These are phyloP conservation scores for Iris macrosiphon DNA, from an alignment of 106 monocot species.

Conservation along the genomic window DNA sequence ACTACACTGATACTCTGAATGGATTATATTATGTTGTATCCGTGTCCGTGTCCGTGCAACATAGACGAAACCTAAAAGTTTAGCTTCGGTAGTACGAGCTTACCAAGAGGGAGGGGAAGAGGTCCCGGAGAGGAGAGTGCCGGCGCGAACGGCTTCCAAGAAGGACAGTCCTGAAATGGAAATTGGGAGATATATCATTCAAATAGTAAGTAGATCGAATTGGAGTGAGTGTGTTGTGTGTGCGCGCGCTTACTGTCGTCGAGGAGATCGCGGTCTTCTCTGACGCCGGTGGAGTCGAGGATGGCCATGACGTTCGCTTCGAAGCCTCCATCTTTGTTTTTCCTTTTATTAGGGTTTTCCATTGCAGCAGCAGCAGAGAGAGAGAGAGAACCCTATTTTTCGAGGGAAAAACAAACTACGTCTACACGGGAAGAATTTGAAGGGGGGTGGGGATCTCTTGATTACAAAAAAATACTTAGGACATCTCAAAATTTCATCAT, in stretches of 20 bases:
- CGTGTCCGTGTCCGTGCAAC: too few species aligned
- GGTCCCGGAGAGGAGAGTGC: constrained; percentile 30
- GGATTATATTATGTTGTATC: too few species aligned
- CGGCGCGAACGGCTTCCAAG: constrained; percentile 71
- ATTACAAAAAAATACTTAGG: too few species aligned
- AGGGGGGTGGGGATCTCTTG: too few species aligned
- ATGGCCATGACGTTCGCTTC: constrained; percentile 86
- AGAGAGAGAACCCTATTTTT: neutral
- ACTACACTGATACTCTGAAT: too few species aligned
- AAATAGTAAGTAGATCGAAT: neutral
- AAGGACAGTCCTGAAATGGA: constrained; percentile 51
- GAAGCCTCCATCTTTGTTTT: constrained; percentile 32
- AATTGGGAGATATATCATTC: neutral
- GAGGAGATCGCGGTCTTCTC: constrained; percentile 51
- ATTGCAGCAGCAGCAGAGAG: neutral
- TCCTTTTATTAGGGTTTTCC: constrained; percentile 8
- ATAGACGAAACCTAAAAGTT: too few species aligned
- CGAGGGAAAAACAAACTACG: too few species aligned
- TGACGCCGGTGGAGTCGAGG: constrained; percentile 81
- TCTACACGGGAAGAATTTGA: too few species aligned
- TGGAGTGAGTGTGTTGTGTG: neutral
- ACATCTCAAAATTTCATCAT: too few species aligned
- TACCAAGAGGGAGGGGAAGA: constrained; percentile 58
- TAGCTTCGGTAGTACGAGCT: too few species aligned
- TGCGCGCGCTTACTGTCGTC: constrained; percentile 80